phyloP scores from a whole-genome alignment of 345 rosid species.

The rapeseed (Brassica napus) region DNA sequence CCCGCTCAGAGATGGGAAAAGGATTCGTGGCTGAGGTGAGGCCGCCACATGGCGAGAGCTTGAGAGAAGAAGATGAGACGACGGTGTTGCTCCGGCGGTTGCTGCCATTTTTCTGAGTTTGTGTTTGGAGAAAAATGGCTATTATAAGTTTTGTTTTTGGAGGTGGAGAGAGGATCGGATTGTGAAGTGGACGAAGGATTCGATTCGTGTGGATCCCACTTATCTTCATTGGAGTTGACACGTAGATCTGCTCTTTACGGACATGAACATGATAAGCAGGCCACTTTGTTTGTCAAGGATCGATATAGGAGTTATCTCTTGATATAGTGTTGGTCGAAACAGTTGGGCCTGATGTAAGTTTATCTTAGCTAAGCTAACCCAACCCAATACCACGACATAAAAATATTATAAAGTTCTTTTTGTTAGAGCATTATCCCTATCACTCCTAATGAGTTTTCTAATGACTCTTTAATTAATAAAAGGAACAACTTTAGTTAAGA shows the following conservation, averaged over 20 bases:
- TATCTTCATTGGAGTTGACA: conserved; percentile 45
- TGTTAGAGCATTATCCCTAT: too few species aligned
- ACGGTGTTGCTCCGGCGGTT: conserved; percentile 50
- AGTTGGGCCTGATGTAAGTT: background rate
- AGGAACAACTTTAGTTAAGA: too few species aligned
- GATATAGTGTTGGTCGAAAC: background rate
- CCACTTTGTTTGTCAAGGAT: background rate
- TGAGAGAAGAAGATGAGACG: conserved; percentile 55
- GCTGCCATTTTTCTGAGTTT: conserved; percentile 18
- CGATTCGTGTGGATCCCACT: conserved; percentile 65
- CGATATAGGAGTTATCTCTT: background rate
- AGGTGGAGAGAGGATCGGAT: conserved; percentile 37
- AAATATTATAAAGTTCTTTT: background rate
- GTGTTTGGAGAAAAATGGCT: background rate
- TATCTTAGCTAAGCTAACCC: background rate
- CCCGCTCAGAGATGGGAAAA: conserved; percentile 40
- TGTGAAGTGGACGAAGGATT: conserved; percentile 63
- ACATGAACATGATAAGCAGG: background rate
- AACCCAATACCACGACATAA: background rate
- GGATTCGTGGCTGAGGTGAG: conserved; percentile 43
- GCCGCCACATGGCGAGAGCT: conserved; percentile 42
- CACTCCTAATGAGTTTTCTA: too few species aligned
- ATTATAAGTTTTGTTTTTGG: background rate
- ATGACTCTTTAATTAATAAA: too few species aligned
- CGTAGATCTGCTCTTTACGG: background rate